Base-by-base conservation (phyloP, 495 filamentous ascomycete genomes). In the Penicillium waksmanii region DNA sequence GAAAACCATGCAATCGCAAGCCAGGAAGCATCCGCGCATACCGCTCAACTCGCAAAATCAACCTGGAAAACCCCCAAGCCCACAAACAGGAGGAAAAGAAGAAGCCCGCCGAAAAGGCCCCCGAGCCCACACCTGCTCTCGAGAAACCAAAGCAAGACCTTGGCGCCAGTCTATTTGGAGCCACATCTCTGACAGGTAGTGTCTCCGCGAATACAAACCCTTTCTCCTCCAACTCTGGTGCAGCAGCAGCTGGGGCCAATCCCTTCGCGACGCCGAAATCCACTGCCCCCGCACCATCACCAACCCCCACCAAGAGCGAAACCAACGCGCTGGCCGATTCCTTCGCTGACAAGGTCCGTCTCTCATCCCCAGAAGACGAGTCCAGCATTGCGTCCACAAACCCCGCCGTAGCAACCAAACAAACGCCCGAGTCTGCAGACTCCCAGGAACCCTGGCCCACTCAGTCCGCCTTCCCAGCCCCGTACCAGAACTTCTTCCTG, bases 1-100 rank as follows among this genome's bases (percentile, higher is more conserved):
- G 84, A 53, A 94, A 91, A 70, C 78, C 85, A 19, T 99, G 95
- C 70, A 85, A 90, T 69, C 81, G 91, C 48, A 94, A 93, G 69
- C 85, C 87, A 33, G 95, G 95, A 3, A 90, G 87, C 55, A 81
- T 96, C 23, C 79, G 91, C 49, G 89, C 83, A 2, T 70, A 96
- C 23, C 78, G 94, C 55, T 87, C 84, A 5, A 77, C 88, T 5
- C 81, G 84, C 53, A 79, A 74, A 60, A 50, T 75, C 42, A 71
- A 68, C 52, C 51, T 56, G 59, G 65, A 71, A 50, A 53, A 60
- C 48, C 34, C 65, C 5, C 55, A 19, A 43, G 57, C 60, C 21
- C 63, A 71, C 35, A 57, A 66, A 27, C 67, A 70, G 58, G 27
- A 63, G 42, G 70, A 73, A 36, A 36, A 63, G 42, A 69, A 73